Evolutionary conservation across 352 stramenopile species (phyloP).

Genomic region (Globisporangium cederbergense): DNA sequence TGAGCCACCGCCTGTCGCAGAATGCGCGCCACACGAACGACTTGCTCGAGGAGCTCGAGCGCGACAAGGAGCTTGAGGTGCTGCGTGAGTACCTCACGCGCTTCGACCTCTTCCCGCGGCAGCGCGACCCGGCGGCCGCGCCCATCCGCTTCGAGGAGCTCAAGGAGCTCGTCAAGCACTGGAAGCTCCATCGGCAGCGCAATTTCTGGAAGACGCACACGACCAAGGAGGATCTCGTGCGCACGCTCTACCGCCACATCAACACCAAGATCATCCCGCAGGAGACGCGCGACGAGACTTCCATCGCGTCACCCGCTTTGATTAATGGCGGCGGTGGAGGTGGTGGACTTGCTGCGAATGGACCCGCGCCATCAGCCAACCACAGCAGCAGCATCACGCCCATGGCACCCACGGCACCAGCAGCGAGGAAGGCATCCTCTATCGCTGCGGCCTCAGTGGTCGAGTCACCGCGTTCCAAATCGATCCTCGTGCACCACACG

Average conservation of each 20-base stretch:
- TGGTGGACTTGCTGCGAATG: background rate
- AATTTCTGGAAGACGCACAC: slow-evolving; percentile 91
- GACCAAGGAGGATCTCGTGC: slow-evolving; percentile 86
- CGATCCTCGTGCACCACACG: slow-evolving; percentile 34
- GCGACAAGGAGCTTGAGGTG: slow-evolving; percentile 84
- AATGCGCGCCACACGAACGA: slow-evolving; percentile 81
- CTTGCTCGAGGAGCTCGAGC: slow-evolving; percentile 80
- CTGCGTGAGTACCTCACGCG: slow-evolving; percentile 81
- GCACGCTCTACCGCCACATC: slow-evolving; percentile 82
- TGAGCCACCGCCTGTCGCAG: slow-evolving; percentile 82
- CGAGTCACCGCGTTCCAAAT: slow-evolving; percentile 57
- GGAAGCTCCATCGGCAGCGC: slow-evolving; percentile 86
- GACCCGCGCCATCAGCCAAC: background rate
- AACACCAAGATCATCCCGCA: slow-evolving; percentile 83
- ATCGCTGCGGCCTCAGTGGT: slow-evolving; percentile 16
- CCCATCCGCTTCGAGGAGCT: slow-evolving; percentile 89
- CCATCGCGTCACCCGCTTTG: slow-evolving; percentile 17
- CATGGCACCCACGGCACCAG: slow-evolving; percentile 33
- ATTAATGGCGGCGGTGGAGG: background rate
- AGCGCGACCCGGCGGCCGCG: slow-evolving; percentile 66
- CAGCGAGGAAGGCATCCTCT: slow-evolving; percentile 35
- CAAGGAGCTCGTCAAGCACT: slow-evolving; percentile 89
- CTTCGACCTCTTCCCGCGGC: slow-evolving; percentile 72
- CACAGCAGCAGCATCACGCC: slow-evolving; percentile 6
- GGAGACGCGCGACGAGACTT: slow-evolving; percentile 48